Evolutionary conservation across 768 basidiomycete species (phyloP).

Genomic region (Tephrocybe sp.): DNA sequence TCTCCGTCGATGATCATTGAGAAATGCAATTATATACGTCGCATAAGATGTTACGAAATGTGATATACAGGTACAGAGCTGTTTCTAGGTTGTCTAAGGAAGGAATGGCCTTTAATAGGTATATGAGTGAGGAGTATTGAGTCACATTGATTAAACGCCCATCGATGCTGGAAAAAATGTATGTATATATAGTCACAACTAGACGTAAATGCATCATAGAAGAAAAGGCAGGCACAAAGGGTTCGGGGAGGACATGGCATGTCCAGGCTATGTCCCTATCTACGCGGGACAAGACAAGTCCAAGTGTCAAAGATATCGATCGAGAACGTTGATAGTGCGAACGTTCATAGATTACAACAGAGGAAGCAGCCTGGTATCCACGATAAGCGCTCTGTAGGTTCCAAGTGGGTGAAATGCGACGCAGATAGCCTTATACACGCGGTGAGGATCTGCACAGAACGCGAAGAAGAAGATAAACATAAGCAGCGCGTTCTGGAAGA

Average conservation of each 20-base stretch:
- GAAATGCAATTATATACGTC: no score
- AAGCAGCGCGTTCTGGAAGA: neutral
- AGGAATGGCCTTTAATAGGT: no score
- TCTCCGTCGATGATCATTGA: no score
- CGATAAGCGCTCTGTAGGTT: neutral
- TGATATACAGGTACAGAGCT: no score
- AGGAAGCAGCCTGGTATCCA: neutral
- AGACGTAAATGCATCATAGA: no score
- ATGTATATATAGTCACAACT: no score
- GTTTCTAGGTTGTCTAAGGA: no score
- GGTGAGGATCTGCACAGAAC: conserved; percentile 9
- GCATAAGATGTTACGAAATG: no score
- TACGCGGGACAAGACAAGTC: neutral
- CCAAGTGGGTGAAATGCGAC: neutral
- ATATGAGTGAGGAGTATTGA: no score
- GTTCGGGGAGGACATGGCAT: neutral
- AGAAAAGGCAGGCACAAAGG: neutral
- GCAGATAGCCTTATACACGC: conserved; percentile 2
- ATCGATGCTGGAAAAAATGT: neutral
- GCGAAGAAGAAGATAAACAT: neutral
- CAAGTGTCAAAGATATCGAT: neutral
- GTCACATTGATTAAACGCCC: no score
- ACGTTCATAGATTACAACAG: neutral
- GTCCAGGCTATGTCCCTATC: conserved; percentile 4
- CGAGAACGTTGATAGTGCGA: neutral